These are phyloP conservation scores for Trichosporon sp. DNA, from an alignment of 1,284 basidiomycete genomes.

Conservation along the genomic window DNA sequence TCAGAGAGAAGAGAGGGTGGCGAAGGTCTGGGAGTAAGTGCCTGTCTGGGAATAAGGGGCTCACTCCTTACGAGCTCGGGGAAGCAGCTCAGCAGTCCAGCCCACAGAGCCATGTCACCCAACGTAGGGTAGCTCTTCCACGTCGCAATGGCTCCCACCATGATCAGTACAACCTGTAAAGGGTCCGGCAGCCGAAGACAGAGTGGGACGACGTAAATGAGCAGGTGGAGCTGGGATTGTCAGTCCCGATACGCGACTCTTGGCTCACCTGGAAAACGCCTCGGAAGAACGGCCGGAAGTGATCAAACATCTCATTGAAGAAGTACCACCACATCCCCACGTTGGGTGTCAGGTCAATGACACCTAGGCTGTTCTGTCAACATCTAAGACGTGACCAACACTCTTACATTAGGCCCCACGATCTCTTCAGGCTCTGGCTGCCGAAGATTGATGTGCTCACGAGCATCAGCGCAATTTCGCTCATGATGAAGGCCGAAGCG, in stretches of 20 bases:
- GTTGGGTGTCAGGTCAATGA: conserved; percentile 87
- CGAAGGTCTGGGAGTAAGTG: conserved; percentile 62
- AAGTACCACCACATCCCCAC: conserved; percentile 98
- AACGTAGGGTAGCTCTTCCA: conserved; percentile 93
- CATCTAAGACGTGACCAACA: neutral
- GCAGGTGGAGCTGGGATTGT: conserved; percentile 64
- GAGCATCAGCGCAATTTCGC: neutral
- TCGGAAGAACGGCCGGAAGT: conserved; percentile 92
- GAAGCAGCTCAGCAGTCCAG: conserved; percentile 73
- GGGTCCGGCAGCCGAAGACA: conserved; percentile 88
- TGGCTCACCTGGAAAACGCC: conserved; percentile 84
- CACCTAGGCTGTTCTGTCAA: conserved; percentile 56
- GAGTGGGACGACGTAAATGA: conserved; percentile 78
- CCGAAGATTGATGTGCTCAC: conserved; percentile 28
- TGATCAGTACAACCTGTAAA: conserved; percentile 70
- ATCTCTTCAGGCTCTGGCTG: conserved; percentile 62
- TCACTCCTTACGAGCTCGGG: conserved; percentile 77
- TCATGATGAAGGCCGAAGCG: conserved; percentile 19
- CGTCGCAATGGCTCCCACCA: conserved; percentile 70
- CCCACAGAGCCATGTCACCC: conserved; percentile 79
- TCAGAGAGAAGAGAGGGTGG: conserved; percentile 77
- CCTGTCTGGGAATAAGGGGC: conserved; percentile 39
- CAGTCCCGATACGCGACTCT: neutral
- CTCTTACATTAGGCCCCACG: conserved; percentile 78
- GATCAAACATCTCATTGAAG: conserved; percentile 99